A percentile compares a stretch with the other conserved stretches of the same genome.
Evolutionary conservation across 2,329 filamentous ascomycete genomes (phyloP).

Genomic region (Diaporthe eres): DNA sequence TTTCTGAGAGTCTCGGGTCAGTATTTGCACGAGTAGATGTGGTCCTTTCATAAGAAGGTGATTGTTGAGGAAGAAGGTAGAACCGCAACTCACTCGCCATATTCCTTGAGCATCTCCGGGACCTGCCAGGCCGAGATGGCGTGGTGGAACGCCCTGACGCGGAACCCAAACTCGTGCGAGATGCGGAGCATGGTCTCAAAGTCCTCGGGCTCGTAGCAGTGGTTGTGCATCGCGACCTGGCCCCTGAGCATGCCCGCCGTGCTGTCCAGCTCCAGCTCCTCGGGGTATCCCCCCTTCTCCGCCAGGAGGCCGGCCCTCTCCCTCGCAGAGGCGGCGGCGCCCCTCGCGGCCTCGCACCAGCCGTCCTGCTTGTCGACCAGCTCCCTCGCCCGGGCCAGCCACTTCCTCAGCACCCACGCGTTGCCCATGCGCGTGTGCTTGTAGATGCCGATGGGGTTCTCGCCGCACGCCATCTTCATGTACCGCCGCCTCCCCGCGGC

Average conservation of each 20-base stretch:
- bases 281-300: conserved; percentile 47
- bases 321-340: conserved; percentile 42
- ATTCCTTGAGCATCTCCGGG: conserved; percentile 55
- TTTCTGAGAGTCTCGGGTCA: conserved; percentile 47
- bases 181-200: conserved; percentile 59
- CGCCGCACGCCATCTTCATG: conserved; percentile 63
- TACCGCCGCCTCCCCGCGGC: conserved; percentile 52
- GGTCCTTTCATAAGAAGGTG: no score
- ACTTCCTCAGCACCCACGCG: conserved; percentile 56
- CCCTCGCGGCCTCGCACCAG: conserved; percentile 43
- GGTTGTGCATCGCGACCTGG: conserved; percentile 57
- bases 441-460: conserved; percentile 58
- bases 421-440: conserved; percentile 57
- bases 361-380: conserved; percentile 54
- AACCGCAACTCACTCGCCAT: conserved; percentile 51
- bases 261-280: conserved; percentile 57
- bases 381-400: conserved; percentile 54
- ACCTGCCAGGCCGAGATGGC: conserved; percentile 57
- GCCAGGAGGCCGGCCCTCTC: conserved; percentile 43
- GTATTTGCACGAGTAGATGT: background rate
- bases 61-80: background rate
- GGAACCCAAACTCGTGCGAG: conserved; percentile 58
- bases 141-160: conserved; percentile 58
- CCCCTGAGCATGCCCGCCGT: conserved; percentile 57
- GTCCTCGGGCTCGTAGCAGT: conserved; percentile 61